Percentiles rank a stretch among this genome's conserved stretches.
Evolutionary conservation across 495 filamentous ascomycete genomes (phyloP).

Genomic region (Terfezia boudieri): DNA sequence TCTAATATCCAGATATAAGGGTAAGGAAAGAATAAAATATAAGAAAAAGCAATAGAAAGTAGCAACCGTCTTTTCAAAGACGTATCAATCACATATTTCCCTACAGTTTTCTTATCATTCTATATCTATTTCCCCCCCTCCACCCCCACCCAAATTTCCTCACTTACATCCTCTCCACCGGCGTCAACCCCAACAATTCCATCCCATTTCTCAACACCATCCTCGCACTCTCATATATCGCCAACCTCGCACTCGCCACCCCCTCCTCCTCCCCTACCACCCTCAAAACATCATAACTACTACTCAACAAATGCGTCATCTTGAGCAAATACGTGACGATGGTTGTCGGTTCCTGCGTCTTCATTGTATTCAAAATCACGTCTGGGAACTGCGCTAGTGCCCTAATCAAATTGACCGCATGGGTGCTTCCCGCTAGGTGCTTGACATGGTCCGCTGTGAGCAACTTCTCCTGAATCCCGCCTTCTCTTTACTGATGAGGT

Average conservation of each 20-base stretch:
- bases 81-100: neutral
- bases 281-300: constrained; percentile 59
- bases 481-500: too few species aligned
- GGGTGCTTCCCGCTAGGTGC: neutral
- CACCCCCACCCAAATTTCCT: too few species aligned
- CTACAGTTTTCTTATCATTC: neutral
- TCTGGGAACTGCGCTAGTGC: constrained; percentile 43
- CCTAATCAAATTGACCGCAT: constrained; percentile 35
- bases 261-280: constrained; percentile 54
- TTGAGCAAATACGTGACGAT: constrained; percentile 67
- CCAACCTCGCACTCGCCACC: constrained; percentile 55
- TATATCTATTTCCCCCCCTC: neutral
- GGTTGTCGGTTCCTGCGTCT: constrained; percentile 41
- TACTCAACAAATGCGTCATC: constrained; percentile 69
- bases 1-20: too few species aligned
- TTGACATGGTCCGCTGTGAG: too few species aligned
- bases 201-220: constrained; percentile 68
- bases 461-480: too few species aligned
- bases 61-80: neutral
- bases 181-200: constrained; percentile 55
- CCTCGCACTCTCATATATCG: constrained; percentile 57
- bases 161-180: constrained; percentile 36
- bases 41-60: neutral
- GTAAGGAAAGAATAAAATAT: neutral
- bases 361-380: constrained; percentile 37